phyloP scores from a whole-genome alignment of 345 rosid genomes.

The Barbarea vulgaris region DNA sequence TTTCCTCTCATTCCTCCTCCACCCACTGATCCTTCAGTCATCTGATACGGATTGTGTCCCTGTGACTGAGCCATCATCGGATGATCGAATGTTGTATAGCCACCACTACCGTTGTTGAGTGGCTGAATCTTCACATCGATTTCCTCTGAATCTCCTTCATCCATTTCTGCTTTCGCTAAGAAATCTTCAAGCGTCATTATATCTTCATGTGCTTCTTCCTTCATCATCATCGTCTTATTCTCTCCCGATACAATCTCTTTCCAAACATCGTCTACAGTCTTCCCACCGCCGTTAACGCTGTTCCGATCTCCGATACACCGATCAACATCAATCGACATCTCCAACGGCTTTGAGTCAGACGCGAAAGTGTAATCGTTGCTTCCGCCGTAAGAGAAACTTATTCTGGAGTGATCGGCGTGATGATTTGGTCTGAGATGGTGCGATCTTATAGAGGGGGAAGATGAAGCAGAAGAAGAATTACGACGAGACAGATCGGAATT shows the following conservation, averaged over 20 bases:
- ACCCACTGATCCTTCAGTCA: constrained; percentile 31
- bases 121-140: constrained; percentile 45
- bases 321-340: constrained; percentile 20
- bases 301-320: constrained; percentile 32
- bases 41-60: constrained; percentile 45
- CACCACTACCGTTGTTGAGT: constrained; percentile 54
- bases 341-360: constrained; percentile 12
- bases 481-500: constrained; percentile 67
- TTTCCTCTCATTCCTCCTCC: constrained; percentile 44
- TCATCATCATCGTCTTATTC: constrained; percentile 54
- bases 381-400: constrained; percentile 12
- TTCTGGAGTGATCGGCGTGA: constrained; percentile 34
- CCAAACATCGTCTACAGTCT: constrained; percentile 82
- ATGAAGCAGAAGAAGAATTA: constrained; percentile 49
- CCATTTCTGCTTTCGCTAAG: constrained; percentile 68
- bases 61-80: constrained; percentile 21
- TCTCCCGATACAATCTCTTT: constrained; percentile 76
- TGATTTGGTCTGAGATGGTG: constrained; percentile 28
- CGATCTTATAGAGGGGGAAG: constrained; percentile 45
- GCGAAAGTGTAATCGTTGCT: not conserved
- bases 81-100: constrained; percentile 51
- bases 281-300: constrained; percentile 30
- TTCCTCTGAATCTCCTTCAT: constrained; percentile 39
- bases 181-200: constrained; percentile 85
- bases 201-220: constrained; percentile 64